phyloP scores from a whole-genome alignment of 495 filamentous ascomycete genomes.

The Corynascus novoguineensis region DNA sequence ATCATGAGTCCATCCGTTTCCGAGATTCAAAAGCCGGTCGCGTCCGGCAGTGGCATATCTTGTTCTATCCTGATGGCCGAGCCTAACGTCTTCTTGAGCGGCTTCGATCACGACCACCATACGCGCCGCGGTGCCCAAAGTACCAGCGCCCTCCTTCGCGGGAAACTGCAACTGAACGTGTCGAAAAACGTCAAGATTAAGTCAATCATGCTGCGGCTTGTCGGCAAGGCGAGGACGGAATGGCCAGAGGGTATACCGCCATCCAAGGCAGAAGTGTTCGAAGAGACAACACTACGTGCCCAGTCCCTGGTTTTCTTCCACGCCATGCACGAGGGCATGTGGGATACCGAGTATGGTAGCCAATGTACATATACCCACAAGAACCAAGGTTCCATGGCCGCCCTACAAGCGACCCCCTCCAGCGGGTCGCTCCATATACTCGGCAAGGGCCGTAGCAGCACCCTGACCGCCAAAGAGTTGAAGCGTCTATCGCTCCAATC shows the following conservation, averaged over 20 bases:
- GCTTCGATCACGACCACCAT: slow-evolving; percentile 77
- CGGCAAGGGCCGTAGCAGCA: slow-evolving; percentile 24
- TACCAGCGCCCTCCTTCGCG: slow-evolving; percentile 76
- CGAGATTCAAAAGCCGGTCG: slow-evolving; percentile 61
- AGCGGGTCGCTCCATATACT: slow-evolving; percentile 20
- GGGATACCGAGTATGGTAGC: slow-evolving; percentile 57
- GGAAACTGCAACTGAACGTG: slow-evolving; percentile 74
- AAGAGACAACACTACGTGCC: slow-evolving; percentile 70
- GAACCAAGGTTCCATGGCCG: slow-evolving; percentile 25
- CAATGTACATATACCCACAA: slow-evolving; percentile 46
- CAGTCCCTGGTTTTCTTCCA: slow-evolving; percentile 82
- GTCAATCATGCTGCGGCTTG: slow-evolving; percentile 81
- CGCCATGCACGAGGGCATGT: slow-evolving; percentile 51
- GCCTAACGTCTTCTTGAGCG: slow-evolving; percentile 82
- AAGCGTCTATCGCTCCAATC: slow-evolving; percentile 71
- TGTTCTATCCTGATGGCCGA: slow-evolving; percentile 78
- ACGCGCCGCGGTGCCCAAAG: slow-evolving; percentile 49
- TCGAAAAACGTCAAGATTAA: slow-evolving; percentile 92
- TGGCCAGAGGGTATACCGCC: slow-evolving; percentile 99
- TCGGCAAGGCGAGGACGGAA: slow-evolving; percentile 80
- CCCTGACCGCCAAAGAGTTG: slow-evolving; percentile 43
- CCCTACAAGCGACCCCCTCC: slow-evolving; percentile 38
- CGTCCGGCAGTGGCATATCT: slow-evolving; percentile 64
- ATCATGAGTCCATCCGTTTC: slow-evolving; percentile 37
- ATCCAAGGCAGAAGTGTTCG: slow-evolving; percentile 73